Evolutionary conservation across 202 grass and related monocot species (phyloP).

Genomic region (Schoenoplectus tabernaemontani): DNA sequence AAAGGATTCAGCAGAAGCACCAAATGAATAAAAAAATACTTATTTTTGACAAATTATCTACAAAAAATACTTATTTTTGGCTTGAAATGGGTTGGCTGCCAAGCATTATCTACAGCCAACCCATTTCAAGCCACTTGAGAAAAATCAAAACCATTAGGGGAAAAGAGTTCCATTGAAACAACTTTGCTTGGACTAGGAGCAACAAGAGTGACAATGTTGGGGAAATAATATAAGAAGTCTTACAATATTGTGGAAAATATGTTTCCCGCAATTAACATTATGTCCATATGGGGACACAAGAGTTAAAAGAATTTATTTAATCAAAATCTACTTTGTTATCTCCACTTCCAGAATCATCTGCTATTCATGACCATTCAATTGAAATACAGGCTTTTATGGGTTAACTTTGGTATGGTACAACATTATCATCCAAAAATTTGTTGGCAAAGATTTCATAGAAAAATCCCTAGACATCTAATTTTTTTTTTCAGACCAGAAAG

Average conservation of each 20-base stretch:
- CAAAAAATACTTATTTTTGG: background rate
- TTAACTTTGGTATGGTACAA: background rate
- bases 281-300: background rate
- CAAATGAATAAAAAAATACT: background rate
- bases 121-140: background rate
- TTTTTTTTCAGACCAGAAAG: conserved; percentile 9
- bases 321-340: background rate
- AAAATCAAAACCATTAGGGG: background rate
- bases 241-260: background rate
- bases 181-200: background rate
- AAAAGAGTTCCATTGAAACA: background rate
- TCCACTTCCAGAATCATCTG: background rate
- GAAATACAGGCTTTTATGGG: background rate
- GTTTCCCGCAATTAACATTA: background rate
- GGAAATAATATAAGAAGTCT: background rate
- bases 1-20: background rate
- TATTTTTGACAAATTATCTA: background rate
- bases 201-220: background rate
- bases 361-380: background rate
- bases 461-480: background rate
- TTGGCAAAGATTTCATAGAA: background rate
- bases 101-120: background rate
- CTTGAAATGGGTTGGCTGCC: no score
- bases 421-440: background rate
- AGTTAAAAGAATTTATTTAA: background rate